These are phyloP conservation scores for Entomortierella beljakovae DNA, from an alignment of 192 early-diverging fungal species.

Conservation along the genomic window DNA sequence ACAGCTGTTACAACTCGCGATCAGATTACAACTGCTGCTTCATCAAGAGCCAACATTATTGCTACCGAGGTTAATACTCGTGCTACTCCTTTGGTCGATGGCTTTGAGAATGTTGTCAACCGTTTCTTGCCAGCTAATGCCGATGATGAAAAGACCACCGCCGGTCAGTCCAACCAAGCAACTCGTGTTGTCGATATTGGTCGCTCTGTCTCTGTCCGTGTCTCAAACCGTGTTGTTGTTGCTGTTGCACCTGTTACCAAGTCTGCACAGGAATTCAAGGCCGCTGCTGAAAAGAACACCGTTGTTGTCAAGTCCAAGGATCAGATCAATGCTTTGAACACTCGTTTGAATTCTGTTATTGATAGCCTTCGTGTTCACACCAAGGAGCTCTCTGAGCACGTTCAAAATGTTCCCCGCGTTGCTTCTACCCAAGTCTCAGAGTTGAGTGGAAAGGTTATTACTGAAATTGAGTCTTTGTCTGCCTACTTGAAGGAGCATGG, in stretches of 20 bases:
- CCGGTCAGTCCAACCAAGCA: slow-evolving; percentile 46
- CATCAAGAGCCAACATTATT: slow-evolving; percentile 57
- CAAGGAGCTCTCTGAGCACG: slow-evolving; percentile 47
- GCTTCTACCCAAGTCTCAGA: slow-evolving; percentile 37
- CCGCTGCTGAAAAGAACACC: slow-evolving; percentile 37
- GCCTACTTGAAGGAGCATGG: slow-evolving; percentile 57
- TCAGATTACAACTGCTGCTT: slow-evolving; percentile 55
- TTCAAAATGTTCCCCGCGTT: slow-evolving; percentile 27
- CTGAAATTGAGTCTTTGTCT: slow-evolving; percentile 54
- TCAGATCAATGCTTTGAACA: slow-evolving; percentile 36
- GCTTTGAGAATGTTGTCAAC: slow-evolving; percentile 42
- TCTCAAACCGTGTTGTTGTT: slow-evolving; percentile 37
- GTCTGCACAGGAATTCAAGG: slow-evolving; percentile 30
- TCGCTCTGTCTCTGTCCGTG: slow-evolving; percentile 40
- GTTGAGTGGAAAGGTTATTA: slow-evolving; percentile 35
- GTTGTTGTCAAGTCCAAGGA: slow-evolving; percentile 51
- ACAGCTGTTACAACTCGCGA: slow-evolving; percentile 13
- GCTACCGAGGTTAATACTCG: slow-evolving; percentile 52
- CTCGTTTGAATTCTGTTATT: slow-evolving; percentile 26
- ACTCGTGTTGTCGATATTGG: slow-evolving; percentile 45
- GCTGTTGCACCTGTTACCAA: slow-evolving; percentile 33
- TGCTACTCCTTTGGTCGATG: slow-evolving; percentile 33
- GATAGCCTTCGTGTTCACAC: slow-evolving; percentile 25
- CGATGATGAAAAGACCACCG: slow-evolving; percentile 27
- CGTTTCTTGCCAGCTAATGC: slow-evolving; percentile 39